Percentiles rank a stretch among this genome's conserved stretches.
These are phyloP conservation scores for Byssothecium circinans DNA, from an alignment of 2,329 filamentous ascomycete genomes.

Conservation along the genomic window DNA sequence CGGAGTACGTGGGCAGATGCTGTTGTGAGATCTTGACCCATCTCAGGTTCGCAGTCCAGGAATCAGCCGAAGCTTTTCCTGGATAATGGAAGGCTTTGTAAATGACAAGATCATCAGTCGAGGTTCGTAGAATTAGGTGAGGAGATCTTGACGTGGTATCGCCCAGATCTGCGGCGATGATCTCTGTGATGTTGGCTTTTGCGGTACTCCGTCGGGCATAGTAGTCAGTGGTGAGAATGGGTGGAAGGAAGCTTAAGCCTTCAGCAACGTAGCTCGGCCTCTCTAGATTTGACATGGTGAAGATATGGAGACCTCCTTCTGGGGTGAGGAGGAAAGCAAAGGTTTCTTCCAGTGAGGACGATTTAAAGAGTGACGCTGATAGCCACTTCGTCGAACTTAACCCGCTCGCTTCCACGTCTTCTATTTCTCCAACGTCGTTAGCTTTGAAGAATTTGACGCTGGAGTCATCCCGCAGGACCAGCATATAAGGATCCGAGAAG, in stretches of 20 bases:
- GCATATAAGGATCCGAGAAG: conserved; percentile 82
- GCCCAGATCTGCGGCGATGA: conserved; percentile 82
- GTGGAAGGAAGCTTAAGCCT: conserved; percentile 75
- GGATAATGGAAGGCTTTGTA: conserved; percentile 75
- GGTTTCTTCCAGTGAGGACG: conserved; percentile 59
- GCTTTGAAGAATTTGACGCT: conserved; percentile 79
- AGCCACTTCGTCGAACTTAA: conserved; percentile 71
- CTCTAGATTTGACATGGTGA: conserved; percentile 71
- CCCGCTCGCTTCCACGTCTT: conserved; percentile 71
- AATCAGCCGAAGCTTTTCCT: conserved; percentile 39
- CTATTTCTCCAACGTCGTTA: conserved; percentile 79
- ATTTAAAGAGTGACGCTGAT: conserved; percentile 80
- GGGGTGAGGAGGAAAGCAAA: conserved; percentile 77
- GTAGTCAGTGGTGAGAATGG: conserved; percentile 72
- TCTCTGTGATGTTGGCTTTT: conserved; percentile 74
- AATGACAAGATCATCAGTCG: conserved; percentile 78
- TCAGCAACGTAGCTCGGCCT: conserved; percentile 74
- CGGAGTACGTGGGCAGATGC: conserved; percentile 61
- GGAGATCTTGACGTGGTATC: conserved; percentile 70
- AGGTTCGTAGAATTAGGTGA: conserved; percentile 81
- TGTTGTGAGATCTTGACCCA: conserved; percentile 77
- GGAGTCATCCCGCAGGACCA: conserved; percentile 81
- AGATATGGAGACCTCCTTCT: conserved; percentile 74
- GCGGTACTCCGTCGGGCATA: conserved; percentile 68
- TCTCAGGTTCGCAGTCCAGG: conserved; percentile 62